These are phyloP conservation scores for Saccharomycopsis guyanensis DNA, from an alignment of 805 yeast species.

Conservation along the genomic window DNA sequence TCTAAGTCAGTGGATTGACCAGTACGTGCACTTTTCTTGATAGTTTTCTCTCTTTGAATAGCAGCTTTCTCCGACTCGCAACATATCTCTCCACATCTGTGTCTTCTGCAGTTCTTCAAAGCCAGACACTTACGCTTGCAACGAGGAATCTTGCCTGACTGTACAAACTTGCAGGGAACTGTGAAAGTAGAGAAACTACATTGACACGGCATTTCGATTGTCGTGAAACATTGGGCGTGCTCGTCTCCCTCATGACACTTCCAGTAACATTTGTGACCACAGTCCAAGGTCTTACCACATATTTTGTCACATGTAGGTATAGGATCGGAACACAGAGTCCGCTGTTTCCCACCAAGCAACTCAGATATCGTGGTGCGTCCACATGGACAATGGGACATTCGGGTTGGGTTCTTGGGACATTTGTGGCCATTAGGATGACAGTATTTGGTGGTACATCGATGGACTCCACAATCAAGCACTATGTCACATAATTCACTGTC, in stretches of 20 bases:
- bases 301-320: conserved; percentile 63
- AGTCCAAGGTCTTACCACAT: conserved; percentile 56
- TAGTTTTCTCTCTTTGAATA: conserved; percentile 35
- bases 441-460: conserved; percentile 35
- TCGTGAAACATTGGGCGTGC: conserved; percentile 51
- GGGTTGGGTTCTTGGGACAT: conserved; percentile 61
- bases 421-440: conserved; percentile 46
- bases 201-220: conserved; percentile 46
- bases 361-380: conserved; percentile 51
- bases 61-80: conserved; percentile 65
- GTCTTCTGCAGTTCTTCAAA: conserved; percentile 71
- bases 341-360: conserved; percentile 29
- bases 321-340: conserved; percentile 65
- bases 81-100: conserved; percentile 61
- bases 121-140: conserved; percentile 72
- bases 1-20: conserved; percentile 33
- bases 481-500: conserved; percentile 33
- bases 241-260: conserved; percentile 77
- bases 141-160: conserved; percentile 43
- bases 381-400: conserved; percentile 67
- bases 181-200: conserved; percentile 53
- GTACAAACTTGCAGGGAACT: conserved; percentile 58
- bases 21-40: conserved; percentile 32
- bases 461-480: conserved; percentile 54
- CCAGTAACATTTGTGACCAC: conserved; percentile 67